Evolutionary conservation across 352 stramenopile genomes (phyloP).

Genomic region (Phytopythium helicoides): DNA sequence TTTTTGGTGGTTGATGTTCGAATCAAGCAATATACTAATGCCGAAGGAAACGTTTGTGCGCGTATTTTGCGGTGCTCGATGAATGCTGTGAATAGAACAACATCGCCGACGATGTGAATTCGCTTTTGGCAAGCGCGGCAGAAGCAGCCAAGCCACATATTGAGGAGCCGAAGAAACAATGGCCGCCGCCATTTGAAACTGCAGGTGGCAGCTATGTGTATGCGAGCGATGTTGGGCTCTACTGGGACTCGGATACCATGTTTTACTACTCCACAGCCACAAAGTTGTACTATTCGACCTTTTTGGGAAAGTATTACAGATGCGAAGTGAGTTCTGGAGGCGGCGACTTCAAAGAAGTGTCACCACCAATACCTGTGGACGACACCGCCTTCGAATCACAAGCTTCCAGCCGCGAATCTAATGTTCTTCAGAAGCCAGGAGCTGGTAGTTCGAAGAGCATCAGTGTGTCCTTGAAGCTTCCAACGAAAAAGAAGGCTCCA

Average conservation of each 20-base stretch:
- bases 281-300: conserved; percentile 77
- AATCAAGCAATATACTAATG: background rate
- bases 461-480: conserved; percentile 42
- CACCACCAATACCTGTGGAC: conserved; percentile 48
- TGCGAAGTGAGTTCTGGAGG: conserved; percentile 22
- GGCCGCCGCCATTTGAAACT: conserved; percentile 75
- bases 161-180: conserved; percentile 75
- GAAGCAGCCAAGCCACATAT: conserved; percentile 52
- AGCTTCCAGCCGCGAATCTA: conserved; percentile 1
- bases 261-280: conserved; percentile 80
- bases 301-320: conserved; percentile 62
- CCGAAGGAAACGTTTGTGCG: background rate
- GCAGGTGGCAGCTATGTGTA: conserved; percentile 77
- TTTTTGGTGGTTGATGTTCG: background rate
- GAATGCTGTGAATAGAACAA: conserved; percentile 17
- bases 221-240: conserved; percentile 60
- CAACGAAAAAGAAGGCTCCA: conserved; percentile 53
- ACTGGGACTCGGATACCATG: conserved; percentile 81
- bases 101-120: conserved; percentile 54
- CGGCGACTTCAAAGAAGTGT: conserved; percentile 44
- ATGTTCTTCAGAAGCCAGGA: conserved; percentile 2
- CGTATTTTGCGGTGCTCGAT: background rate
- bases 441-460: conserved; percentile 4
- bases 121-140: conserved; percentile 54
- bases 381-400: conserved; percentile 28